Percentiles rank a stretch among this genome's conserved stretches.
These are phyloP conservation scores for Daldinia concentrica DNA, from an alignment of 495 filamentous ascomycete genomes.

Conservation along the genomic window DNA sequence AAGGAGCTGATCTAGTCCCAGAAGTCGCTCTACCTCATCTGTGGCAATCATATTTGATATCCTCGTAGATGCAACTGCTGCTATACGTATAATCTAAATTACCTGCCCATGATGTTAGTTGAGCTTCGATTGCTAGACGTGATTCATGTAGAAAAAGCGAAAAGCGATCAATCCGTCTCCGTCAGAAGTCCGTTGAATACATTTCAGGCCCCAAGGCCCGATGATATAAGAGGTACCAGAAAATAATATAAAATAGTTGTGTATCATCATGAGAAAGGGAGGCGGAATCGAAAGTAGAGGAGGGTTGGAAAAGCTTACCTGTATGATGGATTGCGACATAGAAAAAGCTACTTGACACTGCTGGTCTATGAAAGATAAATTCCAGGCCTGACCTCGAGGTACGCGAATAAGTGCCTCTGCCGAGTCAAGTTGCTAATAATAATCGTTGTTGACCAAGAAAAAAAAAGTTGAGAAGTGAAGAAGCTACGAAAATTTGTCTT, in stretches of 20 bases:
- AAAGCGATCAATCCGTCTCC: slow-evolving; percentile 23
- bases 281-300: background rate
- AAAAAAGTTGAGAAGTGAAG: slow-evolving; percentile 5
- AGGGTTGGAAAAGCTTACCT: slow-evolving; percentile 26
- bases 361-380: background rate
- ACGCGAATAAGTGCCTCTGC: background rate
- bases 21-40: background rate
- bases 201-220: slow-evolving; percentile 58
- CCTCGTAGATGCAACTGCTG: background rate
- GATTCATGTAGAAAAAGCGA: background rate
- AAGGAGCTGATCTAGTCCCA: background rate
- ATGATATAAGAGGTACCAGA: slow-evolving; percentile 76
- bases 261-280: slow-evolving; percentile 60
- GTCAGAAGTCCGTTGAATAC: slow-evolving; percentile 71
- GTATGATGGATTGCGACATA: background rate
- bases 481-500: slow-evolving; percentile 2
- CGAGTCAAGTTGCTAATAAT: background rate
- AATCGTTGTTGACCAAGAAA: background rate
- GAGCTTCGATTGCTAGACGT: background rate
- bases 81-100: background rate
- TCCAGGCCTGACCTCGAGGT: background rate
- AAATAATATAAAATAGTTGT: slow-evolving; percentile 51
- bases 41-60: background rate
- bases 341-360: background rate
- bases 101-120: slow-evolving; percentile 30